phyloP scores from a whole-genome alignment of 2,329 filamentous ascomycete genomes.

The Epichloe sibirici region DNA sequence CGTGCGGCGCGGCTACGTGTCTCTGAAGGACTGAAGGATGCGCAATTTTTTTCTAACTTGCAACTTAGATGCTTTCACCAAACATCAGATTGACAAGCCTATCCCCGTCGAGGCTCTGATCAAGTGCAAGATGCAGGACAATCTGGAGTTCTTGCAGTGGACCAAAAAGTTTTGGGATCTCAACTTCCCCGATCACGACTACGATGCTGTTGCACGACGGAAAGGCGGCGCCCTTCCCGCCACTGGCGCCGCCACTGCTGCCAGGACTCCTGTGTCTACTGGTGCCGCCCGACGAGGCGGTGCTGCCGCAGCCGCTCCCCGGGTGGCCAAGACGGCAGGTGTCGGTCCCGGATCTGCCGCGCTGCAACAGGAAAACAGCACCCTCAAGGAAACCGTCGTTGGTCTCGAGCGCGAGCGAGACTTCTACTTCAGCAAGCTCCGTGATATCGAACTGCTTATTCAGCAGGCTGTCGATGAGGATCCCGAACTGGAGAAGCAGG shows the following conservation, averaged over 20 bases:
- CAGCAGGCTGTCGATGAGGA: constrained; percentile 90
- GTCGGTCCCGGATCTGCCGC: constrained; percentile 53
- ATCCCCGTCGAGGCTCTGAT: constrained; percentile 80
- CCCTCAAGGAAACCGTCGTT: constrained; percentile 87
- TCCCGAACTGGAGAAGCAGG: constrained; percentile 86
- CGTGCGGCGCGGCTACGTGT: constrained; percentile 18
- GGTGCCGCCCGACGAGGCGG: constrained; percentile 43
- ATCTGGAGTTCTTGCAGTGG: constrained; percentile 97
- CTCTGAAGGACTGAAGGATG: not conserved
- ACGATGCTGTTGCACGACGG: constrained; percentile 77
- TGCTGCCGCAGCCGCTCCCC: constrained; percentile 39
- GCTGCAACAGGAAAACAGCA: constrained; percentile 72
- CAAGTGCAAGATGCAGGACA: constrained; percentile 99
- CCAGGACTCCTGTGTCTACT: constrained; percentile 36
- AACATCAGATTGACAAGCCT: constrained; percentile 78
- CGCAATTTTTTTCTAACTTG: constrained; percentile 5
- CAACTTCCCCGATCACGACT: constrained; percentile 93
- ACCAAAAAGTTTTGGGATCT: constrained; percentile 96
- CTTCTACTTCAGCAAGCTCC: constrained; percentile 98
- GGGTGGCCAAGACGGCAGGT: constrained; percentile 35
- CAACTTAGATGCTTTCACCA: constrained; percentile 60
- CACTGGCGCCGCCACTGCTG: constrained; percentile 20
- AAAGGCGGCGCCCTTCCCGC: constrained; percentile 59
- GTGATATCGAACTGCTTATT: constrained; percentile 89
- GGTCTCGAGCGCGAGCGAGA: constrained; percentile 93